These are phyloP conservation scores for Trichoderma afroharzianum DNA, from an alignment of 2,329 filamentous ascomycete genomes.

Conservation along the genomic window DNA sequence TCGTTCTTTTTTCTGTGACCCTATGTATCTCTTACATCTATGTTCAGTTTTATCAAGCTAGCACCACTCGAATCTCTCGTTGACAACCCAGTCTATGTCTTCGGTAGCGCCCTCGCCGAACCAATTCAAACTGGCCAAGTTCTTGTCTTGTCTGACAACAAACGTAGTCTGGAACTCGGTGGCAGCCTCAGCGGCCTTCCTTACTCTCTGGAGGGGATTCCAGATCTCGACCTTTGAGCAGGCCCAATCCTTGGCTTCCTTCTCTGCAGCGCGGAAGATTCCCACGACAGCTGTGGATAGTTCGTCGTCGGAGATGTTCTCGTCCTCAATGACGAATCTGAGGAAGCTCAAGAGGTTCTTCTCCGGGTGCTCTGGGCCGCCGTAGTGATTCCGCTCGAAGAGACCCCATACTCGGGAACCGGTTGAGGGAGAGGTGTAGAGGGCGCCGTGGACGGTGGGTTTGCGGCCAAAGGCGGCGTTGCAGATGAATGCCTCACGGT, in stretches of 20 bases:
- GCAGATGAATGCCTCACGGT: conserved; percentile 75
- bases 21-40: neutral
- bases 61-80: conserved; percentile 78
- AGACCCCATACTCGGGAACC: conserved; percentile 67
- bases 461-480: conserved; percentile 54
- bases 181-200: conserved; percentile 41
- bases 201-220: conserved; percentile 65
- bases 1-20: conserved; percentile 5
- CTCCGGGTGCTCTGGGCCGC: conserved; percentile 47
- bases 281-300: conserved; percentile 54
- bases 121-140: conserved; percentile 71
- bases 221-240: conserved; percentile 72
- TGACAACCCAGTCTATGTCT: conserved; percentile 66
- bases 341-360: conserved; percentile 69
- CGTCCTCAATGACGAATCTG: conserved; percentile 63
- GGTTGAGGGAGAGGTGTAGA: conserved; percentile 48
- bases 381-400: conserved; percentile 67
- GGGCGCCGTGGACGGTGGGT: conserved; percentile 66
- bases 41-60: conserved; percentile 32
- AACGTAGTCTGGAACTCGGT: conserved; percentile 47
- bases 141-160: conserved; percentile 59
- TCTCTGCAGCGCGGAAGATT: conserved; percentile 63
- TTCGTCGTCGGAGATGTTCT: conserved; percentile 36
- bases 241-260: conserved; percentile 68
- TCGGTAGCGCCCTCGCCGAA: conserved; percentile 53